Base-by-base conservation (phyloP, 1,284 basidiomycete genomes). In the Violaceomyces palustris region DNA sequence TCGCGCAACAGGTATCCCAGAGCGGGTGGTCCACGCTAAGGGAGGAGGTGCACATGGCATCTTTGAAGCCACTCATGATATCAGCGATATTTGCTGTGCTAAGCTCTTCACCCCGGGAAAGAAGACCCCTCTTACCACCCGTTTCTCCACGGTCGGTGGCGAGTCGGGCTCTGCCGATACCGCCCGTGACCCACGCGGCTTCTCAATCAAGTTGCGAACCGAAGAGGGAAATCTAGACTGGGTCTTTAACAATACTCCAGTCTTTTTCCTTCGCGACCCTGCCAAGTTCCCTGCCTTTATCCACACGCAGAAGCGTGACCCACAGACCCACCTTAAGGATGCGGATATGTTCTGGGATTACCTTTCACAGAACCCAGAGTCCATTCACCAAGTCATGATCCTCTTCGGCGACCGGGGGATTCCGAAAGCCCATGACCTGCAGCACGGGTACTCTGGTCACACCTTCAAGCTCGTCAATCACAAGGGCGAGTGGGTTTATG, bases 231-330 rank as follows among this genome's bases (percentile, higher is more conserved):
- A 38, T 35, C 45, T 52, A 27, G 49, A 60, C 35, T 34, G 44
- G 35, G 53, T 55, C n/a, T 44, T 52, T 22, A 59, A 69, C 45
- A 61, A 68, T 41, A 65, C 66, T 0, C 67, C 63, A 5, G 56
- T 70, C 17, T 73, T 73, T 54, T 72, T 71, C 58, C 41, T 76
- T 23, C 70, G 74, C 34, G 76, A 74, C 65, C 74, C 76, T 11
- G 11, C n/a, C 8, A 35, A 39, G 29, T 81, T 81, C 70, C 78
- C 79, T 7, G 83, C 88, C 78, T 92, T 94, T 77, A 92, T 93
- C 66, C 90, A 93, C 79, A 90, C 88, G 26, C 88, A 91, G 76
- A 93, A 94, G 80, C 82, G 88, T 67, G 83, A 87, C 75, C 88
- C 88, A 17, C 86, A 88, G 74, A 89, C 87, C 9, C 86, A 91